A percentile compares a stretch with the other conserved stretches of the same genome.
Evolutionary conservation across 2,329 filamentous ascomycete species (phyloP).

Genomic region (Botryosphaeria dothidea): DNA sequence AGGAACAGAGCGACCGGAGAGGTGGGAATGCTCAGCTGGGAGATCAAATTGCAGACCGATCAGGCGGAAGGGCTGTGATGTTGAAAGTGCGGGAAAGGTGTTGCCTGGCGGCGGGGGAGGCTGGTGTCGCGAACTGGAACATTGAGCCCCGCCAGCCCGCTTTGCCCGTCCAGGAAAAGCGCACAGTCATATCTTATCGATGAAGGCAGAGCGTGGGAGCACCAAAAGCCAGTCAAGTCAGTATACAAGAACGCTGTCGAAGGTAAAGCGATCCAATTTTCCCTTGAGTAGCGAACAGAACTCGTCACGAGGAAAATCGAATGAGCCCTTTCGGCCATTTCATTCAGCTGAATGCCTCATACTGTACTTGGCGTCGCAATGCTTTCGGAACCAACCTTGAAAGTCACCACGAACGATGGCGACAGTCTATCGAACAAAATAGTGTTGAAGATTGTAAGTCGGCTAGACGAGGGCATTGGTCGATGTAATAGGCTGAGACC

Average conservation of each 20-base stretch:
- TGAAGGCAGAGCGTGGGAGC: background rate
- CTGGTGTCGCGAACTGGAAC: conserved; percentile 5
- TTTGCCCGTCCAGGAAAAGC: background rate
- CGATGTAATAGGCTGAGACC: too few species aligned
- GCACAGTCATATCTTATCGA: background rate
- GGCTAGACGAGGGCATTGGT: too few species aligned
- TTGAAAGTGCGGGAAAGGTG: background rate
- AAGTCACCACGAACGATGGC: too few species aligned
- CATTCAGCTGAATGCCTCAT: too few species aligned
- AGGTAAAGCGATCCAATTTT: too few species aligned
- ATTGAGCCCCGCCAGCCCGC: background rate
- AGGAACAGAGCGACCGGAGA: background rate
- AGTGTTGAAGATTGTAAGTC: too few species aligned
- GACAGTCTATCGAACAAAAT: too few species aligned
- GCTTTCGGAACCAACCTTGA: too few species aligned
- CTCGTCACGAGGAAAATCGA: too few species aligned
- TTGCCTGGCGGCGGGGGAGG: conserved; percentile 9
- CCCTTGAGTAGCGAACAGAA: too few species aligned
- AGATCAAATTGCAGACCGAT: background rate
- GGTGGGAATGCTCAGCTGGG: background rate
- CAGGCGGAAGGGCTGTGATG: background rate
- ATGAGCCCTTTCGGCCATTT: too few species aligned
- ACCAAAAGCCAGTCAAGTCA: background rate
- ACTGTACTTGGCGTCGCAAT: too few species aligned
- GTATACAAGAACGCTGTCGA: background rate